Evolutionary conservation across 805 yeast species (phyloP).

Genomic region (Vanderwaltozyma tropicalis): DNA sequence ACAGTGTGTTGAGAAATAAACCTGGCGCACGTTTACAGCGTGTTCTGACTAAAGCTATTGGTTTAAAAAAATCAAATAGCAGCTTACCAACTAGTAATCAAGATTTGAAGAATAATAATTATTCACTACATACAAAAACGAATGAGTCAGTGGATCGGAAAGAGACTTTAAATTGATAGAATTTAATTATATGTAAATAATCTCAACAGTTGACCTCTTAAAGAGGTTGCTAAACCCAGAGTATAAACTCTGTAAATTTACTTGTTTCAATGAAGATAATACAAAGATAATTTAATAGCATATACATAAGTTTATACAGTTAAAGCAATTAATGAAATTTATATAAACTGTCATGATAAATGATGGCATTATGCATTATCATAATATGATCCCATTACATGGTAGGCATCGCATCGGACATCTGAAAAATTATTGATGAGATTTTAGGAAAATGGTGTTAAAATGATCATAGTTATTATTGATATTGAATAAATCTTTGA

Average conservation of each 20-base stretch:
- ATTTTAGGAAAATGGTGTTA: background rate
- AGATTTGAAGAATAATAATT: background rate
- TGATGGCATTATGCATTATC: background rate
- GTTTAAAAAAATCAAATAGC: background rate
- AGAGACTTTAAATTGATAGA: background rate
- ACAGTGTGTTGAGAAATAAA: conserved; percentile 27
- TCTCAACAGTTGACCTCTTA: background rate
- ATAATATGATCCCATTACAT: background rate
- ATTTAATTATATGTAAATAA: background rate
- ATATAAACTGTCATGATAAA: no score
- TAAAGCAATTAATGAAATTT: no score
- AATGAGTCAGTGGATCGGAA: background rate
- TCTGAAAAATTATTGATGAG: background rate
- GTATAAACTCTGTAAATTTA: background rate
- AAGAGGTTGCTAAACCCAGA: background rate
- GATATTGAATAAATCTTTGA: no score
- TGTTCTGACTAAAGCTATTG: background rate
- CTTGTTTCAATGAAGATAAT: no score
- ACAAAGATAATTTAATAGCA: no score
- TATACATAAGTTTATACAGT: no score
- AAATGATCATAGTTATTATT: background rate
- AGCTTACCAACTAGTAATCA: background rate
- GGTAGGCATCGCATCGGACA: background rate
- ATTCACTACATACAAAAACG: no score
- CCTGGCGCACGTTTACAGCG: conserved; percentile 29